Conservation (phyloP, 73 alveolate genomes). For the Breviolum minutum region DNA sequence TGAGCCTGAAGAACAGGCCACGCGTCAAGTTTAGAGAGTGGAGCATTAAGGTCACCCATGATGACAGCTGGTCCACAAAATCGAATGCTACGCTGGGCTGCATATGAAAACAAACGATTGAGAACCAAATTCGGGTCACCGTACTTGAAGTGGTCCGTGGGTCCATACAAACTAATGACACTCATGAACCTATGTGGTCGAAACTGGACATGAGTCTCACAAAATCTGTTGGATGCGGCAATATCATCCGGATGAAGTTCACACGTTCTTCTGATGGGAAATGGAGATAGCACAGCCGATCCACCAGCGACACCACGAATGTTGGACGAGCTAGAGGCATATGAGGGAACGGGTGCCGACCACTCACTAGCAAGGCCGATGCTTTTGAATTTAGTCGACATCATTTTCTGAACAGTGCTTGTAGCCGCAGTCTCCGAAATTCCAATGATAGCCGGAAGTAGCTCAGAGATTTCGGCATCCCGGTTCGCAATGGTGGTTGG, state of each 20-base stretch:
- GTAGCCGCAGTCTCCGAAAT: not conserved
- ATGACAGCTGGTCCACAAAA: not conserved
- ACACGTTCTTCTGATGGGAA: not conserved
- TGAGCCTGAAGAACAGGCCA: not conserved
- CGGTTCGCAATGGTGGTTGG: not conserved
- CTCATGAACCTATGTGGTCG: not conserved
- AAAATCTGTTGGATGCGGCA: not conserved
- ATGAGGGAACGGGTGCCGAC: not conserved
- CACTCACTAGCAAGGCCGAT: not conserved
- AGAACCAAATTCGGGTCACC: not conserved
- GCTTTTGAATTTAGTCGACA: not conserved
- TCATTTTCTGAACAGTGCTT: not conserved
- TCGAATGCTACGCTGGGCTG: not conserved
- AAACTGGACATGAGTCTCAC: not conserved
- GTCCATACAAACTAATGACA: not conserved
- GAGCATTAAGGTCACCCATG: not conserved
- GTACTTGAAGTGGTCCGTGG: not conserved
- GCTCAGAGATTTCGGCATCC: not conserved
- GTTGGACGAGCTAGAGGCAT: not conserved
- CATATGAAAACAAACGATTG: not conserved
- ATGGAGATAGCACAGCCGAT: not conserved
- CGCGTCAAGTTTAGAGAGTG: not conserved
- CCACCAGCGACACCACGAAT: not conserved
- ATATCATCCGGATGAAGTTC: not conserved
- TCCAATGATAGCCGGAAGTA: not conserved